Conservation (phyloP, 495 filamentous ascomycete species). For the Daldinia decipiens region DNA sequence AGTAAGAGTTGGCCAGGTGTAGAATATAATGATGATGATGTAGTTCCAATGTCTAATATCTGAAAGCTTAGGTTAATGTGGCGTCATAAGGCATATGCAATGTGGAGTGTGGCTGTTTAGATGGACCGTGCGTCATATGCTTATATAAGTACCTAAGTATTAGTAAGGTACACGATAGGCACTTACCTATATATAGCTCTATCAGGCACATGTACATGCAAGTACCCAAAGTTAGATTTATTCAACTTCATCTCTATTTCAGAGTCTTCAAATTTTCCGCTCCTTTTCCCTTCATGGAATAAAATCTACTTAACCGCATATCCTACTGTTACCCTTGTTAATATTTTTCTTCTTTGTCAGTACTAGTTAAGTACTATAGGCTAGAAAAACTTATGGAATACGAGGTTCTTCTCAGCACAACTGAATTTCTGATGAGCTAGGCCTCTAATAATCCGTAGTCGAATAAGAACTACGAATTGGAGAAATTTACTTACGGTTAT, state of each 20-base stretch:
- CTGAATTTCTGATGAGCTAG: neutral
- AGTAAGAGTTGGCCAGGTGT: slow-evolving; percentile 3
- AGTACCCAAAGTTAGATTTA: too few species aligned
- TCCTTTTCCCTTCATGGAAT: neutral
- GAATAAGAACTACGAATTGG: neutral
- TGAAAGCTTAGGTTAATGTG: slow-evolving; percentile 29
- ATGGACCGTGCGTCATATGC: neutral
- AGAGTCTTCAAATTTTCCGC: neutral
- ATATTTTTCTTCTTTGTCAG: neutral
- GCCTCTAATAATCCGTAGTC: neutral
- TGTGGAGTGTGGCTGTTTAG: slow-evolving; percentile 21
- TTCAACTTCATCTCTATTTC: too few species aligned
- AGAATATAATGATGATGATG: slow-evolving; percentile 27
- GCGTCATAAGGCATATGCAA: slow-evolving; percentile 27
- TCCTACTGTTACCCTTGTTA: neutral
- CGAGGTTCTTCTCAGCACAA: neutral
- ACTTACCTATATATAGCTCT: too few species aligned
- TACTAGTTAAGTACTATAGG: neutral
- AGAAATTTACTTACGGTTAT: neutral
- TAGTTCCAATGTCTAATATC: neutral
- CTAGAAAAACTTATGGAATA: neutral
- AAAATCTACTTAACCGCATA: too few species aligned
- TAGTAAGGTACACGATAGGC: too few species aligned
- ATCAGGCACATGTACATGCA: too few species aligned
- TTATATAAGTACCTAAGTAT: too few species aligned